Conservation (phyloP, 139 green algal genomes). For the Chlorella vulgaris region DNA sequence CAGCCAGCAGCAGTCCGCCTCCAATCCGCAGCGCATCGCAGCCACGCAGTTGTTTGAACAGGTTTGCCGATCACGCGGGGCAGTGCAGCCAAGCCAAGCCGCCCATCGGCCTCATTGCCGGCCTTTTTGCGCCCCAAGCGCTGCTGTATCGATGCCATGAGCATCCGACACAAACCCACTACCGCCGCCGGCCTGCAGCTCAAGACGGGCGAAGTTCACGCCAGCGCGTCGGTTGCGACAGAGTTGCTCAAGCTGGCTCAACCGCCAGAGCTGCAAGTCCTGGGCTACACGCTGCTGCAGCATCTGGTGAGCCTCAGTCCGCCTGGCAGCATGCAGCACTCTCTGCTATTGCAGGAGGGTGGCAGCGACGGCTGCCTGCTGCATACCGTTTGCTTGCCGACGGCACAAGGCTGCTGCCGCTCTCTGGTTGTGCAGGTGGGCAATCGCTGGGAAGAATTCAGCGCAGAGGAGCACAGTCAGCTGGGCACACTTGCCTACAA, state of each 20-base stretch:
- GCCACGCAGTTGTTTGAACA: constrained; percentile 39
- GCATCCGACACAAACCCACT: too few species aligned
- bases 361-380: not conserved
- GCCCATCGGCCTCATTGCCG: not conserved
- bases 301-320: constrained; percentile 42
- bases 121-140: too few species aligned
- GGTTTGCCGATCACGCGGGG: not conserved
- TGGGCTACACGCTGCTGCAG: constrained; percentile 60
- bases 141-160: too few species aligned
- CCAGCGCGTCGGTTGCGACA: constrained; percentile 16
- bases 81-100: not conserved
- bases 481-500: constrained; percentile 43
- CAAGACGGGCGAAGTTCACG: constrained; percentile 43
- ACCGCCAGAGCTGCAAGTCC: constrained; percentile 52
- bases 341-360: not conserved
- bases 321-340: not conserved
- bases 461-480: constrained; percentile 43
- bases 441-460: constrained; percentile 56
- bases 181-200: constrained; percentile 37
- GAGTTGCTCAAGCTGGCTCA: constrained; percentile 40
- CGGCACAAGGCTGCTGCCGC: too few species aligned
- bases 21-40: constrained; percentile 26
- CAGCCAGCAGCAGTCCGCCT: constrained; percentile 27
- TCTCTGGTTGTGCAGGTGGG: constrained; percentile 38
- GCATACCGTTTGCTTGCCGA: not conserved